These are phyloP conservation scores for Tylopilus sp. DNA, from an alignment of 768 basidiomycete species.

Conservation along the genomic window DNA sequence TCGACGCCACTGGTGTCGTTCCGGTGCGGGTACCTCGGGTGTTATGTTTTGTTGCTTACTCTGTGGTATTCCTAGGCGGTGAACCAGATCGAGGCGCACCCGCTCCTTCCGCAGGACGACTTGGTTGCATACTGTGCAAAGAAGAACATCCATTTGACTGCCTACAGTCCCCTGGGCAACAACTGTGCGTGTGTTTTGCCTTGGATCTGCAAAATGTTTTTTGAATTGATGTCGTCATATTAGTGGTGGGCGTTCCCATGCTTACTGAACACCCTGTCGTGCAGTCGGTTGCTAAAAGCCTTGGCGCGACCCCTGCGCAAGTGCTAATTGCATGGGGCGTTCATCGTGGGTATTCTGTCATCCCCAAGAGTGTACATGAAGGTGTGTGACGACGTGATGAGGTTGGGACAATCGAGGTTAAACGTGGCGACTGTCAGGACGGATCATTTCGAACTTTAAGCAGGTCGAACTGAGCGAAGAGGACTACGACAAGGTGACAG, in stretches of 20 bases:
- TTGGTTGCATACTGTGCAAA: constrained; percentile 66
- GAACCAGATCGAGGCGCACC: constrained; percentile 86
- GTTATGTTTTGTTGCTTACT: neutral
- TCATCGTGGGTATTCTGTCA: constrained; percentile 73
- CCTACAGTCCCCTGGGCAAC: constrained; percentile 77
- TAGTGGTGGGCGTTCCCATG: constrained; percentile 59
- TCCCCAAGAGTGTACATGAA: constrained; percentile 79
- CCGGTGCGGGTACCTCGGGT: constrained; percentile 44
- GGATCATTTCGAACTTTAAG: constrained; percentile 75
- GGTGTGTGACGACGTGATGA: constrained; percentile 26
- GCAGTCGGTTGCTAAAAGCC: constrained; percentile 56
- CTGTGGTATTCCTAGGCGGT: constrained; percentile 36
- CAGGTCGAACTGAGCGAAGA: constrained; percentile 64
- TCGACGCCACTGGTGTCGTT: constrained; percentile 64
- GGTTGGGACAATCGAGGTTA: neutral
- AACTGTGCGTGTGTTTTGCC: constrained; percentile 48
- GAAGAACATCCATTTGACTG: constrained; percentile 69
- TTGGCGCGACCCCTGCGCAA: constrained; percentile 70
- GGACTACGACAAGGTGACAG: constrained; percentile 54
- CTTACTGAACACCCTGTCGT: constrained; percentile 67
- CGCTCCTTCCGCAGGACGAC: constrained; percentile 71
- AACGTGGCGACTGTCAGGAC: constrained; percentile 35
- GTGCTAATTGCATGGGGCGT: constrained; percentile 81
- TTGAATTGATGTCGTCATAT: neutral
- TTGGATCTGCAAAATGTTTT: neutral